Evolutionary conservation across 257 asterid genomes (phyloP).

Genomic region (Solanum chmielewskii): DNA sequence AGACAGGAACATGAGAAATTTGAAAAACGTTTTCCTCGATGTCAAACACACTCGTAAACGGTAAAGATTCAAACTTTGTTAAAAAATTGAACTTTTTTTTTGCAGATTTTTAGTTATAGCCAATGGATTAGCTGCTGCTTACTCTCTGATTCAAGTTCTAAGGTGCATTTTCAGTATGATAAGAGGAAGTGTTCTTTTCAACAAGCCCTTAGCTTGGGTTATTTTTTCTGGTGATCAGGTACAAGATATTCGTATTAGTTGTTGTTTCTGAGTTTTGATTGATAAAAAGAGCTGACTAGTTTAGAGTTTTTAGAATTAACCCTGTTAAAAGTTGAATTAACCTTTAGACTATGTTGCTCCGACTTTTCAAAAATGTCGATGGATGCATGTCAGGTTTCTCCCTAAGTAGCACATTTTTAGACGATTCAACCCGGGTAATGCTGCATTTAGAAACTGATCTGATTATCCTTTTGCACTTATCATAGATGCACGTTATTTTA

Average conservation of each 20-base stretch:
- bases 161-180: slow-evolving; percentile 76
- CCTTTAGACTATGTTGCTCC: background rate
- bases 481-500: background rate
- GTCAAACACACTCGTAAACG: background rate
- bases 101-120: slow-evolving; percentile 78
- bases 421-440: too few species aligned
- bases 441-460: background rate
- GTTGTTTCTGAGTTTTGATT: background rate
- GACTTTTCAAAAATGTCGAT: background rate
- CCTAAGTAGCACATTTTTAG: accelerated
- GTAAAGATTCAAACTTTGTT: background rate
- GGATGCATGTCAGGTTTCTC: accelerated
- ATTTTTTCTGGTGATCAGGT: slow-evolving; percentile 99
- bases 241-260: background rate
- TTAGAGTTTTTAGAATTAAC: too few species aligned
- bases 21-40: accelerated
- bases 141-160: slow-evolving; percentile 62
- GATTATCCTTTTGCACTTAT: background rate
- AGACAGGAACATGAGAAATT: background rate
- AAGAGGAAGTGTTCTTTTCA: slow-evolving; percentile 77
- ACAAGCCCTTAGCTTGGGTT: slow-evolving; percentile 92
- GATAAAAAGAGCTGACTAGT: background rate
- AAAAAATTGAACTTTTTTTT: background rate
- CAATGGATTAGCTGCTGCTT: slow-evolving; percentile 79
- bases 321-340: background rate